These are phyloP conservation scores for Haplosporangium sp. DNA, from an alignment of 371 early-diverging fungal genomes.

Conservation along the genomic window DNA sequence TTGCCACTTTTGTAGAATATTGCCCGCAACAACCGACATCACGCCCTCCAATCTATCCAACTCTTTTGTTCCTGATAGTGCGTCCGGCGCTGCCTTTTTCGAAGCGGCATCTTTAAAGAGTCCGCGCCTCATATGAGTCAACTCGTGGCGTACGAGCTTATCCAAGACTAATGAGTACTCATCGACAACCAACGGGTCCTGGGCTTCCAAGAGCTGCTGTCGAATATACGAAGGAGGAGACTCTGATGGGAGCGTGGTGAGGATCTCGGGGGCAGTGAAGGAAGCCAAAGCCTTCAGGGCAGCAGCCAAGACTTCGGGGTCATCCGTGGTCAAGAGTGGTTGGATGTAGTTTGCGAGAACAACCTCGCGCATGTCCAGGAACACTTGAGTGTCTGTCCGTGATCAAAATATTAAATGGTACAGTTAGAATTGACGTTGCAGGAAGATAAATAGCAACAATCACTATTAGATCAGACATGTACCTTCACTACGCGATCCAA, in stretches of 20 bases:
- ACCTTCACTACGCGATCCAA: conserved; percentile 65
- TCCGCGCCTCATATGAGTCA: conserved; percentile 68
- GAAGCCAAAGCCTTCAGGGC: conserved; percentile 59
- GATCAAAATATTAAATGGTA: not conserved
- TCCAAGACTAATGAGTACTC: conserved; percentile 55
- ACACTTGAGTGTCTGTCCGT: conserved; percentile 60
- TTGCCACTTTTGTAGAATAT: conserved; percentile 58
- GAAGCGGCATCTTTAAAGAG: conserved; percentile 62
- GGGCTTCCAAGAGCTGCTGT: conserved; percentile 28
- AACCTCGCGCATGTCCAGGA: conserved; percentile 61
- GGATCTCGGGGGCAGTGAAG: conserved; percentile 61
- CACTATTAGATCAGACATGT: not conserved
- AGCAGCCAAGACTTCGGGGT: conserved; percentile 44
- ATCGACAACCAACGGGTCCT: conserved; percentile 36
- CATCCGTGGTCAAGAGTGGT: conserved; percentile 54
- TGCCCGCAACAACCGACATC: conserved; percentile 32
- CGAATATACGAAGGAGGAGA: conserved; percentile 58
- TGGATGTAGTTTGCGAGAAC: conserved; percentile 56
- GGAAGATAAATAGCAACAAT: not conserved
- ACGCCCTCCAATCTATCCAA: conserved; percentile 39
- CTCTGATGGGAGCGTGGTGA: conserved; percentile 56
- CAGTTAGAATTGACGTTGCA: not conserved
- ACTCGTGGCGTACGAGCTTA: conserved; percentile 64
- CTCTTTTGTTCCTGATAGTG: conserved; percentile 20
- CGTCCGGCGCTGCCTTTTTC: conserved; percentile 18